Base-by-base conservation (phyloP, 108 stramenopile genomes). In the Chaetoceros tenuissimus region DNA sequence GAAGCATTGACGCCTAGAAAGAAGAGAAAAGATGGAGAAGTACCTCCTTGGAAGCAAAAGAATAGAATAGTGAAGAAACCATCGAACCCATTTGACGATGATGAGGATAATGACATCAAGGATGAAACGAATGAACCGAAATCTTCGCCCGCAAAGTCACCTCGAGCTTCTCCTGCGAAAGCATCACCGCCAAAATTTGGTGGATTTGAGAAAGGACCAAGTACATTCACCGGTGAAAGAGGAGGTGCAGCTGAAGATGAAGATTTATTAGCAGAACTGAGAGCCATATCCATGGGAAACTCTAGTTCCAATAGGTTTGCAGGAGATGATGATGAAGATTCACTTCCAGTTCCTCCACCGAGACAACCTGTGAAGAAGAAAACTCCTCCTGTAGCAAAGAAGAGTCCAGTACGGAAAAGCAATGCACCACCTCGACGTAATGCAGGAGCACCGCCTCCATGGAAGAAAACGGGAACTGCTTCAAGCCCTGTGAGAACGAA, bases 171-270 rank as follows among this genome's bases (percentile, higher is more conserved):
- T n/a, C n/a, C n/a, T n/a, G n/a, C n/a, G n/a, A n/a, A 21, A 0
- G 8, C 17, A 16, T 20, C 31, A 55, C 3, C 34, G 31, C 24
- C n/a, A n/a, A 30, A 34, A 29, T 31, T 26, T 31, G 18, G 3
- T 52, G 26, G 26, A 24, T 27, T 47, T 59, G 17, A 26, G 20
- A 19, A 28, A 20, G 49, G 45, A 30, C 77, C 77, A 25, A 67
- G 55, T 17, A 87, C 81, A n/a, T 81, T 87, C 28, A 57, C 47
- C 19, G 85, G 85, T 22, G 79, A 87, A 19, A 75, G 85, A 21
- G 89, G 89, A 17, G 85, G 85, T 2, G 57, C 65, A 49, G 89
- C 89, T 16, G 72, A 92, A 27, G 90, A 92, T 59, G 80, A 79
- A 31, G 86, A 85, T 46, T 56, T 89, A 26, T 51, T 86, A 48